phyloP scores from a whole-genome alignment of 208 protist species.

The Crithidia bombi region DNA sequence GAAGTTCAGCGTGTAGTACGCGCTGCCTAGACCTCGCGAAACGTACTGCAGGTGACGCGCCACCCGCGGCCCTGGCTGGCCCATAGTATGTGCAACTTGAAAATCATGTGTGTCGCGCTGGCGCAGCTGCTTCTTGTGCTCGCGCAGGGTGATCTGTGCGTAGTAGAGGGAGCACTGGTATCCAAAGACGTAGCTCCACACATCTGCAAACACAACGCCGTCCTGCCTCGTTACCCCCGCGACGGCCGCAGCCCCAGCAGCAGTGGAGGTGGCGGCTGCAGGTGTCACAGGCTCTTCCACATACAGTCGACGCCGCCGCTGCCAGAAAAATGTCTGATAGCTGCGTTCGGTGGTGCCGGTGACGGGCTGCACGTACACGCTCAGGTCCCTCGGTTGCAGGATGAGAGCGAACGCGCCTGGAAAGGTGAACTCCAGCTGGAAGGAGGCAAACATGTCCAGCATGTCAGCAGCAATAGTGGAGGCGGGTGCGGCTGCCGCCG shows the following conservation, averaged over 20 bases:
- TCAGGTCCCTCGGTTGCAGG: conserved; percentile 59
- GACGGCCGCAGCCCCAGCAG: neutral
- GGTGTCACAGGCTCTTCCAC: conserved; percentile 9
- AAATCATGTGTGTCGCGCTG: conserved; percentile 51
- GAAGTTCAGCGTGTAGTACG: conserved; percentile 83
- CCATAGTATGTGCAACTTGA: conserved; percentile 43
- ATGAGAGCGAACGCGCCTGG: conserved; percentile 61
- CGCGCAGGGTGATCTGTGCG: conserved; percentile 63
- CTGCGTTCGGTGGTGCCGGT: conserved; percentile 35
- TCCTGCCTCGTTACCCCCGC: neutral
- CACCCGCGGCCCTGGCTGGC: conserved; percentile 11
- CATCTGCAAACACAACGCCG: conserved; percentile 38
- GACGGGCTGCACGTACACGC: conserved; percentile 41
- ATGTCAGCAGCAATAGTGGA: conserved; percentile 28
- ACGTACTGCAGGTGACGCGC: conserved; percentile 33
- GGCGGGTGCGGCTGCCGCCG: conserved; percentile 8
- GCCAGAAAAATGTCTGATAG: conserved; percentile 78
- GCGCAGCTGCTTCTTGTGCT: conserved; percentile 70
- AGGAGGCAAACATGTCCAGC: conserved; percentile 76
- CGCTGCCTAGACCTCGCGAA: conserved; percentile 66
- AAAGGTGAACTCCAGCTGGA: conserved; percentile 69
- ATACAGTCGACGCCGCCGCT: conserved; percentile 47
- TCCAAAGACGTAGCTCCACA: conserved; percentile 85
- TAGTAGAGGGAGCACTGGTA: conserved; percentile 85
- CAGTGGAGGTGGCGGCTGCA: neutral